Base-by-base conservation (phyloP, 495 filamentous ascomycete genomes). In the Penicillium nucicola region DNA sequence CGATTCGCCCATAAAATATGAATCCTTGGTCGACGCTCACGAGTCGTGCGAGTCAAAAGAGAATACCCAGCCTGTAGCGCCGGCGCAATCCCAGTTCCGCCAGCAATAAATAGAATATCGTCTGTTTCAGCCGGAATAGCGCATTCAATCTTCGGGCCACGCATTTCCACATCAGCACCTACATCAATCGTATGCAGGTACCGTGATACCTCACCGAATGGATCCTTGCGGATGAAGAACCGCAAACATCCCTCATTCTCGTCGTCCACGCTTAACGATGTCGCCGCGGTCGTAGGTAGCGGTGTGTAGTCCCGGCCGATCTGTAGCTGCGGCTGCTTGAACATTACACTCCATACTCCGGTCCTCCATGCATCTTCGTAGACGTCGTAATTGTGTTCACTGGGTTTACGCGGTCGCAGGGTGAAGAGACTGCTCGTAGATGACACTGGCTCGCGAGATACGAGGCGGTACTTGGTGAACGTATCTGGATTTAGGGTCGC, bases 81-180 rank as follows among this genome's bases (percentile, higher is more conserved):
- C 1, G 92, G 89, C 18, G 89, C 90, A 64, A 98, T 93, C 0
- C 92, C 93, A 5, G 93, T 98, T 0, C 93, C 93, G 0, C 92
- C 93, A 12, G 92, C 93, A 28, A 97, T 71, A 65, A 97, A 96
- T 2, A 97, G 61, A 2, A 96, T 75, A 28, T 80, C 68, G 15
- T 67, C 71, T 32, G 70, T 84, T 36, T 70, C 60, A 12, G 61
- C 48, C 10, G 75, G 86, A 30, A 86, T 81, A 56, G 69, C 77
- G 50, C 76, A 89, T 34, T 95, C 91, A 9, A 83, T 57, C 52
- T 84, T 78, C 14, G 90, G 91, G 0, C 92, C 92, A 34, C 93
- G 81, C 14, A 96, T 63, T 57, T 89, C 84, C 45, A 97, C 72
- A 14, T 70, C 64, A 2, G 84, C 71, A 4, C 85, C 84, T 3